These are phyloP conservation scores for Beta lomatogona DNA, from an alignment of 179 eudicot genomes.

Conservation along the genomic window DNA sequence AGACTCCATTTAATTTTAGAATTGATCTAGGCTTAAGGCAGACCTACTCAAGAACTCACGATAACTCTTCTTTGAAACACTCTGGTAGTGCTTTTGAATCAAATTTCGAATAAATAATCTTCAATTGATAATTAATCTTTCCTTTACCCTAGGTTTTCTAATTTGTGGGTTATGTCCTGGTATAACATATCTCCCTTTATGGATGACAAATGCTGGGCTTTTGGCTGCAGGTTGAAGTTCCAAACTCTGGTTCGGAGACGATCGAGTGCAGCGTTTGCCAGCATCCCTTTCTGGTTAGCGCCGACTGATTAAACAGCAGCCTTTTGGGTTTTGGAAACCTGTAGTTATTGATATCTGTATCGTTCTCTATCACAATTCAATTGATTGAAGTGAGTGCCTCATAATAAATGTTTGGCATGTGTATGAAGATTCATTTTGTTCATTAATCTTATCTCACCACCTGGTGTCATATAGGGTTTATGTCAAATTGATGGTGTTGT, in stretches of 20 bases:
- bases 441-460: background rate
- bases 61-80: too few species aligned
- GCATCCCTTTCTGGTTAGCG: slow-evolving; percentile 80
- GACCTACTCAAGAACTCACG: too few species aligned
- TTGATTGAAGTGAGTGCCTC: slow-evolving; percentile 7
- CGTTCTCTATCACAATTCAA: background rate
- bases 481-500: background rate
- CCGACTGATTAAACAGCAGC: slow-evolving; percentile 35
- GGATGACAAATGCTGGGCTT: background rate
- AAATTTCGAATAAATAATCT: too few species aligned
- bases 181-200: background rate
- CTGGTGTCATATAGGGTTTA: background rate
- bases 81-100: too few species aligned
- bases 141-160: background rate
- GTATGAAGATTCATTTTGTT: background rate
- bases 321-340: background rate
- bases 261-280: slow-evolving; percentile 96
- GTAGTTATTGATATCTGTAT: background rate
- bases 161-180: background rate
- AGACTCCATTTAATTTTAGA: too few species aligned
- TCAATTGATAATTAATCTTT: background rate
- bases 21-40: too few species aligned
- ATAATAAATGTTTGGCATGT: background rate
- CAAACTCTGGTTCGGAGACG: slow-evolving; percentile 84
- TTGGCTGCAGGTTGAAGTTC: slow-evolving; percentile 69